Percentiles rank a stretch among this genome's conserved stretches.
Evolutionary conservation across 1,284 basidiomycete species (phyloP).

Genomic region (Prillingera fragicola): DNA sequence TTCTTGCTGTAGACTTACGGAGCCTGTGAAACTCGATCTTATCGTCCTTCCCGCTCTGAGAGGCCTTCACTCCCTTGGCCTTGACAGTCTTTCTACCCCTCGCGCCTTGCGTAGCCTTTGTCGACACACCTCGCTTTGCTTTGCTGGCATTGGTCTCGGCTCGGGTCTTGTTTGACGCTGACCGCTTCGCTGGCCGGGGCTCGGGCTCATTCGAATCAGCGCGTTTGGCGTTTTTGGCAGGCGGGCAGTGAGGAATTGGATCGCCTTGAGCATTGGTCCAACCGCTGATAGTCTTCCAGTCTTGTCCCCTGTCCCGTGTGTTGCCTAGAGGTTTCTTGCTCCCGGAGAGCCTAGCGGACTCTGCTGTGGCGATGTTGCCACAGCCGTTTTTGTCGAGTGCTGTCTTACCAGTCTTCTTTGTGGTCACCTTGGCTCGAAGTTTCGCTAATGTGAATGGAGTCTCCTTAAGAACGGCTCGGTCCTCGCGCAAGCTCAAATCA

Average conservation of each 20-base stretch:
- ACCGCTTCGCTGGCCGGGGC: background rate
- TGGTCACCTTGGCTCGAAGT: background rate
- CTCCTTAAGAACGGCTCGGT: conserved; percentile 16
- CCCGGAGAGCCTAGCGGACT: no score
- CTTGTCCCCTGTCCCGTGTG: no score
- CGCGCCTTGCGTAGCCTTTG: conserved; percentile 3
- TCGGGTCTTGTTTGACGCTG: background rate
- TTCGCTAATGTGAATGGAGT: conserved; percentile 27
- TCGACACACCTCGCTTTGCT: background rate
- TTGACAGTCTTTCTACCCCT: conserved; percentile 9
- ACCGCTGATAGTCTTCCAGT: conserved; percentile 9
- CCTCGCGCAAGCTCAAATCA: conserved; percentile 22
- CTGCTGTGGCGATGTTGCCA: background rate
- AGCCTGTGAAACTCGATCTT: conserved; percentile 11
- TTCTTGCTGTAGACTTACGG: conserved; percentile 13
- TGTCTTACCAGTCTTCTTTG: background rate
- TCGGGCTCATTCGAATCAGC: background rate
- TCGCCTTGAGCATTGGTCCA: conserved; percentile 18
- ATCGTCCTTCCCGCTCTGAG: conserved; percentile 6
- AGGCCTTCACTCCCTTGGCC: conserved; percentile 9
- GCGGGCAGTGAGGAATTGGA: conserved; percentile 8
- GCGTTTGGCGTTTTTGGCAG: conserved; percentile 1
- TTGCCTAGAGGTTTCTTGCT: no score
- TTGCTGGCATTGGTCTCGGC: background rate
- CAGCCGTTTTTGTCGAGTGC: background rate